Evolutionary conservation across 202 grass and related monocot species (phyloP).

Genomic region (Bolboschoenoplectus hybrid): DNA sequence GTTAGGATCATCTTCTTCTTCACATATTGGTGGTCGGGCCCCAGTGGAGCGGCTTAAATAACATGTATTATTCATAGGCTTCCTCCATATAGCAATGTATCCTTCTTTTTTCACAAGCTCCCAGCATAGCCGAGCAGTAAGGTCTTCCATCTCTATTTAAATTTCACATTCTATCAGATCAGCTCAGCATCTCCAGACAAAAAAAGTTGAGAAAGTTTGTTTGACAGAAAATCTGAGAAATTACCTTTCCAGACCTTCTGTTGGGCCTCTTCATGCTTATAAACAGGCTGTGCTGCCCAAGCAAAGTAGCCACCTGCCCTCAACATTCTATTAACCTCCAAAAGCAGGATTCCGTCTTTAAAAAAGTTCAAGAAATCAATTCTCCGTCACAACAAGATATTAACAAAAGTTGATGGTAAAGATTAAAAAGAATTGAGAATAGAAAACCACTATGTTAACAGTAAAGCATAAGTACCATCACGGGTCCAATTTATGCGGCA

Average conservation of each 20-base stretch:
- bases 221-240: conserved; percentile 28
- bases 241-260: conserved; percentile 92
- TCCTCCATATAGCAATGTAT: conserved; percentile 95
- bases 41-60: conserved; percentile 62
- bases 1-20: conserved; percentile 70
- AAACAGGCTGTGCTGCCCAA: conserved; percentile 95
- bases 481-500: conserved; percentile 97
- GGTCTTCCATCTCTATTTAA: conserved; percentile 80
- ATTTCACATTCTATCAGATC: conserved; percentile 12
- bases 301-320: conserved; percentile 94
- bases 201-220: conserved; percentile 34
- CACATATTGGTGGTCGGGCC: conserved; percentile 71
- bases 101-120: conserved; percentile 95
- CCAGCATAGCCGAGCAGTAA: conserved; percentile 78
- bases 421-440: conserved; percentile 1
- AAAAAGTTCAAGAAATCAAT: conserved; percentile 34
- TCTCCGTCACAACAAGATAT: background rate
- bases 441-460: conserved; percentile 22
- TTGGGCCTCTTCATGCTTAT: conserved; percentile 90
- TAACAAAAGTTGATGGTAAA: background rate
- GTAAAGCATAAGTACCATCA: conserved; percentile 51
- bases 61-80: conserved; percentile 83
- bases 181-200: background rate
- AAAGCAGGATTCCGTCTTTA: conserved; percentile 88
- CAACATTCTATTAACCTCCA: conserved; percentile 95